A percentile compares a stretch with the other conserved stretches of the same genome.
Evolutionary conservation across 108 stramenopile genomes (phyloP).

Genomic region (Nitzschia sp.): DNA sequence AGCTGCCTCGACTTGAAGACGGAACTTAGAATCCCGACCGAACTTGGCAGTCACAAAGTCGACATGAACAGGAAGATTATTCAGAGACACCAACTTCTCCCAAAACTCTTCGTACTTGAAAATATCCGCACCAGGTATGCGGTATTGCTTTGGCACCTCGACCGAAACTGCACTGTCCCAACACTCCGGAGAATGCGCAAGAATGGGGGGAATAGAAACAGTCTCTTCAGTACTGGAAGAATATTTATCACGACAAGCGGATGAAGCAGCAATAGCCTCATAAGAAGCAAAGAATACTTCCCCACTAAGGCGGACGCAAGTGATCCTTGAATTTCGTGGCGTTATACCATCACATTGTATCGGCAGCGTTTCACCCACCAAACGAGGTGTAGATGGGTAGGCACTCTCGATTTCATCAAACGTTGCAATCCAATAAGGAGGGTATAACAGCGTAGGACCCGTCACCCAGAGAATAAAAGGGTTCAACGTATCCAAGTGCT

Average conservation of each 20-base stretch:
- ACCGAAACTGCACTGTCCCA: not conserved
- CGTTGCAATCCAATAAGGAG: conserved; percentile 1
- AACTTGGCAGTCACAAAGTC: conserved; percentile 1
- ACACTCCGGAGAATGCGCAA: not conserved
- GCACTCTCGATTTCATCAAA: not conserved
- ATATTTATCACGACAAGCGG: not conserved
- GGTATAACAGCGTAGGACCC: not conserved
- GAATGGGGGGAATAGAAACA: not conserved
- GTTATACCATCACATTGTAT: not conserved
- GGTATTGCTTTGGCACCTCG: not conserved
- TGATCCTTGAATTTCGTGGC: not conserved
- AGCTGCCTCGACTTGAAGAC: not conserved
- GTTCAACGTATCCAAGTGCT: not conserved
- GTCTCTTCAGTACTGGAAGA: too few species aligned
- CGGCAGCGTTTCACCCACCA: not conserved
- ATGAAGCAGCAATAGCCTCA: not conserved
- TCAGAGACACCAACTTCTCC: not conserved
- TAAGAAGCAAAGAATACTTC: not conserved
- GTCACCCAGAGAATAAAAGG: not conserved
- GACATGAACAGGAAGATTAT: not conserved
- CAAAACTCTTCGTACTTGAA: not conserved
- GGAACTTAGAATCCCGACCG: not conserved
- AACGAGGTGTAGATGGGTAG: not conserved
- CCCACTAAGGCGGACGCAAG: not conserved
- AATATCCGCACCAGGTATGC: not conserved